phyloP scores from a whole-genome alignment of 1,139 yeast species.

The Kodamaea suecica region DNA sequence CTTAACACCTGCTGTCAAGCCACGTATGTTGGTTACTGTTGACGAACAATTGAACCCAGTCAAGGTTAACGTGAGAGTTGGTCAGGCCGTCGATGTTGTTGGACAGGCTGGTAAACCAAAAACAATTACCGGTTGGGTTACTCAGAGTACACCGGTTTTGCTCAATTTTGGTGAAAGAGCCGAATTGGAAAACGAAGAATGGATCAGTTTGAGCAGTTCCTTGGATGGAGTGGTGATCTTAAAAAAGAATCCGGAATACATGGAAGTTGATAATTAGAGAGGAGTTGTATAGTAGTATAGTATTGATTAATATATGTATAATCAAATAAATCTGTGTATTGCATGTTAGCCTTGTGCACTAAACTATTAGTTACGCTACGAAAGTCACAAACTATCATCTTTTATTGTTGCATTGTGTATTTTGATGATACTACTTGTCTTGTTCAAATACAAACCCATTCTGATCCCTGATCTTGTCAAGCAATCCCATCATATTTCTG shows the following conservation, averaged over 20 bases:
- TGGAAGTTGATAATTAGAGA: conserved; percentile 61
- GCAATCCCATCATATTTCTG: conserved; percentile 14
- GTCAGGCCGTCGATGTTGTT: conserved; percentile 97
- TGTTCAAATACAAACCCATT: conserved; percentile 15
- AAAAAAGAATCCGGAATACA: conserved; percentile 83
- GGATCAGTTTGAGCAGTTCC: conserved; percentile 74
- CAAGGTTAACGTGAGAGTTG: conserved; percentile 95
- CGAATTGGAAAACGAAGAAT: conserved; percentile 93
- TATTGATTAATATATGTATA: not conserved
- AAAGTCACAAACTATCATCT: too few species aligned
- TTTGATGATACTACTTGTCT: too few species aligned
- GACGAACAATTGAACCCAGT: conserved; percentile 85
- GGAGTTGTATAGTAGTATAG: not conserved
- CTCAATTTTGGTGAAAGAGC: conserved; percentile 95
- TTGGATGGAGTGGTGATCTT: conserved; percentile 92
- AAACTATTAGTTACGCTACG: too few species aligned
- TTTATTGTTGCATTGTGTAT: too few species aligned
- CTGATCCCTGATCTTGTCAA: conserved; percentile 16
- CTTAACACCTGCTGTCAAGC: conserved; percentile 85
- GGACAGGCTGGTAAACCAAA: conserved; percentile 99
- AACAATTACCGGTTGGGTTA: conserved; percentile 99
- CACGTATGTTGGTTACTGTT: conserved; percentile 89
- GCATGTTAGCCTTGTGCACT: too few species aligned
- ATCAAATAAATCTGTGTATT: too few species aligned
- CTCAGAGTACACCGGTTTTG: conserved; percentile 95